Percentiles rank a stretch among this genome's conserved stretches.
phyloP scores from a whole-genome alignment of 2,329 filamentous ascomycete genomes.

The Alternaria consortialis region DNA sequence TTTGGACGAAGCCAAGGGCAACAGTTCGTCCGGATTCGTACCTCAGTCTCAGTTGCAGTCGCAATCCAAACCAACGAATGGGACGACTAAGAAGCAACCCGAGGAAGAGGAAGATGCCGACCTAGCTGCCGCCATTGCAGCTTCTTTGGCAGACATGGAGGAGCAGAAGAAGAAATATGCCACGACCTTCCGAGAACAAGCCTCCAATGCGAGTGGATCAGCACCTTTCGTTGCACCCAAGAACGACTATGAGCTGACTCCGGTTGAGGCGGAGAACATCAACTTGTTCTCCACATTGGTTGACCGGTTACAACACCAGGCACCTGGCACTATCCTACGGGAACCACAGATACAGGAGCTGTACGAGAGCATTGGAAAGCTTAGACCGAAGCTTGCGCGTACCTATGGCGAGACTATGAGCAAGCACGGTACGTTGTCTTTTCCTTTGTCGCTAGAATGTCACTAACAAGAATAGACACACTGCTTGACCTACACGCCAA shows the following conservation, averaged over 20 bases:
- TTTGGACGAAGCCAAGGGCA: constrained; percentile 85
- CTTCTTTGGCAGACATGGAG: constrained; percentile 95
- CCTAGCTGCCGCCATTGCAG: constrained; percentile 91
- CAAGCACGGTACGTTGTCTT: constrained; percentile 79
- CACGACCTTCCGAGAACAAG: constrained; percentile 81
- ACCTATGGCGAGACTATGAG: constrained; percentile 99
- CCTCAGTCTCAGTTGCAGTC: constrained; percentile 66
- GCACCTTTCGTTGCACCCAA: constrained; percentile 69
- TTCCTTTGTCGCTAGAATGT: neutral
- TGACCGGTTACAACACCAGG: constrained; percentile 92
- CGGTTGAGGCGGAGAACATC: constrained; percentile 96
- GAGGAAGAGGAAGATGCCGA: constrained; percentile 92
- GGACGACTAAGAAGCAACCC: constrained; percentile 44
- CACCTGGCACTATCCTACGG: constrained; percentile 92
- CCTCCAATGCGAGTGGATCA: constrained; percentile 62
- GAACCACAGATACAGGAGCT: constrained; percentile 98
- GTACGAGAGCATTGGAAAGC: constrained; percentile 94
- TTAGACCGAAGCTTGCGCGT: constrained; percentile 90
- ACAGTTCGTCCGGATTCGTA: constrained; percentile 74
- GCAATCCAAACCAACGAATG: constrained; percentile 50
- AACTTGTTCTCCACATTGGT: constrained; percentile 94
- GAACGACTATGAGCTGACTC: constrained; percentile 92
- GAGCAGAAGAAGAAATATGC: constrained; percentile 94
- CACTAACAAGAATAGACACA: constrained; percentile 71
- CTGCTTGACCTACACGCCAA: constrained; percentile 94